Percentiles rank a stretch among this genome's conserved stretches.
Evolutionary conservation across 2,329 filamentous ascomycete species (phyloP).

Genomic region (Dothiorella sarmentorum): DNA sequence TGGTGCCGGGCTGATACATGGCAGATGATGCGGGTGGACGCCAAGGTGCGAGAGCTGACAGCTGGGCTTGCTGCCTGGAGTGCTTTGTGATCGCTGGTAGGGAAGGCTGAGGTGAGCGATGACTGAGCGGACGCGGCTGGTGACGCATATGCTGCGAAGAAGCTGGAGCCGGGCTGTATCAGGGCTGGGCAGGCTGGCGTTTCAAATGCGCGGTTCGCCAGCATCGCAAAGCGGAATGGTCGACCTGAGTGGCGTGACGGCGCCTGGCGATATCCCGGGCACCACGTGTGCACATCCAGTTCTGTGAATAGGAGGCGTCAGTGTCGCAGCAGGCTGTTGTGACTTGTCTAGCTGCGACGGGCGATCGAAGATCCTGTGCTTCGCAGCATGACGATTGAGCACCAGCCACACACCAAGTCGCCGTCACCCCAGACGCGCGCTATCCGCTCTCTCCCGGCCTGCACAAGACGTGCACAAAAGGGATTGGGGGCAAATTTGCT

Average conservation of each 20-base stretch:
- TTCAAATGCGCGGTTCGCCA: constrained; percentile 11
- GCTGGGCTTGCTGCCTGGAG: not conserved
- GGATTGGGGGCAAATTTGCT: constrained; percentile 1
- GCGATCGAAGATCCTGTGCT: constrained; percentile 14
- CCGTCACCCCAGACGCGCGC: constrained; percentile 10
- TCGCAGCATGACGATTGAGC: constrained; percentile 2
- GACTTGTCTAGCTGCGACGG: not conserved
- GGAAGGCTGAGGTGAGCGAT: constrained; percentile 13
- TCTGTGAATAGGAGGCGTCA: constrained; percentile 3
- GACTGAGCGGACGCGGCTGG: constrained; percentile 4
- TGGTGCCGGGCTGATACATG: constrained; percentile 1
- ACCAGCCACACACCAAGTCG: constrained; percentile 18
- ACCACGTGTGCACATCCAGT: too few relatives aligned
- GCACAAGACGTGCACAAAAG: not conserved
- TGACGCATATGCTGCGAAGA: not conserved
- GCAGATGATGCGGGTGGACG: constrained; percentile 6
- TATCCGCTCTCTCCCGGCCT: not conserved
- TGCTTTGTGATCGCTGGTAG: constrained; percentile 7
- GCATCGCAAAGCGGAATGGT: not conserved
- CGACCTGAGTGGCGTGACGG: constrained; percentile 1
- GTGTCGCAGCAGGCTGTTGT: not conserved
- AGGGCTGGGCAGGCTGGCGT: constrained; percentile 5
- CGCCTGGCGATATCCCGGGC: not conserved
- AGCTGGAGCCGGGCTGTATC: constrained; percentile 10
- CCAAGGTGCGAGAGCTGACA: not conserved